phyloP scores from a whole-genome alignment of 192 early-diverging fungal species.

The Dissophora globulifera region DNA sequence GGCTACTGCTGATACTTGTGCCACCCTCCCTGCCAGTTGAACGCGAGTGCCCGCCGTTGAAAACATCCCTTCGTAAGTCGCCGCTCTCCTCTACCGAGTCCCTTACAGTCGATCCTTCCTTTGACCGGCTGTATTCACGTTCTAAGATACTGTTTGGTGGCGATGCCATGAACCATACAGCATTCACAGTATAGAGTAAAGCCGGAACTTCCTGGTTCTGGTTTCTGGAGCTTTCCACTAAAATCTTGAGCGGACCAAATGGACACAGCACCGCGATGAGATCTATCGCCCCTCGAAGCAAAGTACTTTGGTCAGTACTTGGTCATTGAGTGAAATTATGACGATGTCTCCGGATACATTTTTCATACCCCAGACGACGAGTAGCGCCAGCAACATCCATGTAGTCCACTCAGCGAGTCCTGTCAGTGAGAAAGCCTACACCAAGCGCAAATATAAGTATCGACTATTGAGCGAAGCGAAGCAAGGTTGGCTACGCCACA shows the following conservation, averaged over 20 bases:
- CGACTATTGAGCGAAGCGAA: background rate
- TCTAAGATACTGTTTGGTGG: constrained; percentile 51
- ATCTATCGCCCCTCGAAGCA: constrained; percentile 59
- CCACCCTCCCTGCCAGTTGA: constrained; percentile 29
- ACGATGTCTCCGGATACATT: too few species aligned
- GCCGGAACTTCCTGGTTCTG: constrained; percentile 84
- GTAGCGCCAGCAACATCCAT: constrained; percentile 82
- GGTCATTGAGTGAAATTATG: too few species aligned
- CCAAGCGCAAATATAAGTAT: background rate
- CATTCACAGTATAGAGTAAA: constrained; percentile 76
- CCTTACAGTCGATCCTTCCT: constrained; percentile 5
- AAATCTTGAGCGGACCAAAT: constrained; percentile 83
- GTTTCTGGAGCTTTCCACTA: constrained; percentile 78
- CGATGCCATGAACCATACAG: constrained; percentile 83
- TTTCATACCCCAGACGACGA: constrained; percentile 82
- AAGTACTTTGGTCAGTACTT: too few species aligned
- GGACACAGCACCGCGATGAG: constrained; percentile 91
- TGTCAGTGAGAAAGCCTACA: constrained; percentile 77
- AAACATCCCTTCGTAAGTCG: background rate
- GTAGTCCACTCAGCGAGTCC: constrained; percentile 78
- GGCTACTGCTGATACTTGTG: constrained; percentile 23
- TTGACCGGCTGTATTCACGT: constrained; percentile 2
- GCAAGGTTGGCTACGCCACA: background rate
- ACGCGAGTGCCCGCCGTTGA: constrained; percentile 14
- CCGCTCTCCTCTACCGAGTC: background rate